Base-by-base conservation (phyloP, 495 filamentous ascomycete genomes). In the Neurospora pannonica region DNA sequence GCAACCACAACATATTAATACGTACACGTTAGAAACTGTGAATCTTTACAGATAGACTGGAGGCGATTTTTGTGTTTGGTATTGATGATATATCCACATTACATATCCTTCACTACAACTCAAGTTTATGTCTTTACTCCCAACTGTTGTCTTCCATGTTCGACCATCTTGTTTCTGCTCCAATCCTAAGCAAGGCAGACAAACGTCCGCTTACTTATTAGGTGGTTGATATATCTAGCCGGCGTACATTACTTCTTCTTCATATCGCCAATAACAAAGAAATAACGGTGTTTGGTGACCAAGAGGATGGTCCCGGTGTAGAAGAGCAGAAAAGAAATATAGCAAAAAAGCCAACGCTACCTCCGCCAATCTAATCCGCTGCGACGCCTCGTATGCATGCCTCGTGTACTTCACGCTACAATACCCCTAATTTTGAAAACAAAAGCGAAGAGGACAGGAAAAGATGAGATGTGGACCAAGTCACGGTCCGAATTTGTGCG, bases 381-480 rank as follows among this genome's bases (percentile, higher is more conserved):
- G 54, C 15, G 54, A 34, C 54, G 31, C 54, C 54, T 19, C 54
- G 11, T 67, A 67, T 67, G 71, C 62, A 75, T 73, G 71, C 40
- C 36, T 75, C 74, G 74, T 75, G 40, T 75, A 37, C 31, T 75
- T 73, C 74, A 71, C 73, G 72, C 42, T 60, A 15, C 39, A n/a
- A n/a, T n/a, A n/a, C 19, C 11, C 39, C 21, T 17, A 21, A 67
- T 36, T 38, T n/a, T 38, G 9, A 39, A 62, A 67, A 40, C 21
- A 19, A 43, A 3, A 28, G 36, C 15, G 10, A 69, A 17, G 17
- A 31, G 36, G 42, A n/a, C 21, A 31, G 8, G 34, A 34, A 39
- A 17, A n/a, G 31, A 10, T 38, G 70, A n/a, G 70, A 71, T 21
- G 70, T 7, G n/a, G 70, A 54, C 34, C 28, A 10, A 2, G 54